Percentiles rank a stretch among this genome's conserved stretches.
These are phyloP conservation scores for Syncephalastrum contaminatum DNA, from an alignment of 371 early-diverging fungal species.

Conservation along the genomic window DNA sequence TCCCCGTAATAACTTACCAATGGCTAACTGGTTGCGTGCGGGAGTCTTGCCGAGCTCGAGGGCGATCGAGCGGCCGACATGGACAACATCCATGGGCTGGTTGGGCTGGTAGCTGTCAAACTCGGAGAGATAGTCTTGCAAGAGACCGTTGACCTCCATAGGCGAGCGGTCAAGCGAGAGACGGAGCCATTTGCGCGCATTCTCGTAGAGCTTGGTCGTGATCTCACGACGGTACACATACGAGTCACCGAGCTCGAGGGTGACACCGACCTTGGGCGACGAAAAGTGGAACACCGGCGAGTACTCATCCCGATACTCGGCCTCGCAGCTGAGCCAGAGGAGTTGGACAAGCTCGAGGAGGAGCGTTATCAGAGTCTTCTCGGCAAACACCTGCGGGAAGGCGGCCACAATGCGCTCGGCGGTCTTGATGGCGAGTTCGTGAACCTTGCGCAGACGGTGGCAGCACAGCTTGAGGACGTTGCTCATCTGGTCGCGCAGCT, in stretches of 20 bases:
- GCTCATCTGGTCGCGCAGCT: constrained; percentile 55
- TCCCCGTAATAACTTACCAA: constrained; percentile 20
- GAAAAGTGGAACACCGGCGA: constrained; percentile 74
- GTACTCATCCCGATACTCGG: constrained; percentile 80
- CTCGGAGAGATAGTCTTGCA: constrained; percentile 69
- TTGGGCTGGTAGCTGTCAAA: constrained; percentile 49
- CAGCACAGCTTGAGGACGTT: constrained; percentile 64
- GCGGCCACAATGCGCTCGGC: constrained; percentile 51
- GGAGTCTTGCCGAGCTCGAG: constrained; percentile 66
- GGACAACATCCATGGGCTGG: constrained; percentile 50
- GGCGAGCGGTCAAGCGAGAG: constrained; percentile 51
- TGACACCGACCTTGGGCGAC: constrained; percentile 61
- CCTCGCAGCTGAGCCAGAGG: constrained; percentile 79
- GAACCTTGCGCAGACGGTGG: constrained; percentile 69
- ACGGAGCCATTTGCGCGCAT: constrained; percentile 70
- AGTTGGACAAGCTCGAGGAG: constrained; percentile 77
- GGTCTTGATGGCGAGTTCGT: constrained; percentile 57
- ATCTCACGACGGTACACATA: constrained; percentile 72
- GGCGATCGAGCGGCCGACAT: constrained; percentile 75
- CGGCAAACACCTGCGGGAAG: constrained; percentile 77
- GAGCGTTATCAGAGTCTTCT: constrained; percentile 59
- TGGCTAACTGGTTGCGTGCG: constrained; percentile 45
- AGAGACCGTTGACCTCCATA: constrained; percentile 61
- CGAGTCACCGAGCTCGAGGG: constrained; percentile 76
- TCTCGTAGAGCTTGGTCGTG: constrained; percentile 60